phyloP scores from a whole-genome alignment of 2,329 filamentous ascomycete species.

The Beauveria brongniartii region DNA sequence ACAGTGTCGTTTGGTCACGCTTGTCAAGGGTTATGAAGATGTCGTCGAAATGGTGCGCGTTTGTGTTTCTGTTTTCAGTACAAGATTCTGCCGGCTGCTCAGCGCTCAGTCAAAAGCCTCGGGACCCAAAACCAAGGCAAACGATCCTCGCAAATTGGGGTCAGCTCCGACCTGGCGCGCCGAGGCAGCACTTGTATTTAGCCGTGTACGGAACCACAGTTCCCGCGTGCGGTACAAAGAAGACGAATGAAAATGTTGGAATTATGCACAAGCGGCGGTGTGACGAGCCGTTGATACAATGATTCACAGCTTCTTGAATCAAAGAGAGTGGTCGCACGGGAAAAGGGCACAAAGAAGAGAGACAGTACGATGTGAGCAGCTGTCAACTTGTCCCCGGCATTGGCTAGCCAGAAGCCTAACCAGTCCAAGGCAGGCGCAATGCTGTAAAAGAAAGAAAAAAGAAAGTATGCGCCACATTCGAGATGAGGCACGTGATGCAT shows the following conservation, averaged over 20 bases:
- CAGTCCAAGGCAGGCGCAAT: not conserved
- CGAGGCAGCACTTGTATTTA: conserved; percentile 5
- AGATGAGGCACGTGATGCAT: conserved; percentile 4
- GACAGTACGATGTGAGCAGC: not conserved
- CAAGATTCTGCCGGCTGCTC: conserved; percentile 5
- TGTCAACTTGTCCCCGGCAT: not conserved
- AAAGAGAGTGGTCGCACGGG: not conserved
- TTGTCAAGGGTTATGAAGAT: not conserved
- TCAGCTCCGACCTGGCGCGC: conserved; percentile 9
- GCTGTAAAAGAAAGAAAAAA: not conserved
- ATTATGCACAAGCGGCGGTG: not conserved
- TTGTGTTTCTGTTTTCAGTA: not conserved
- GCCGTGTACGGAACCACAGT: not conserved
- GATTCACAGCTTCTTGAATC: not conserved
- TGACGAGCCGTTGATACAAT: not conserved
- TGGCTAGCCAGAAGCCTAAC: not conserved
- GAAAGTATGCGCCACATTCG: conserved; percentile 3
- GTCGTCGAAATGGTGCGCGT: not conserved
- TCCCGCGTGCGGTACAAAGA: not conserved
- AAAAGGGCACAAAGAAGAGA: not conserved
- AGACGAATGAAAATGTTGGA: not conserved
- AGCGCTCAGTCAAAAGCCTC: conserved; percentile 11
- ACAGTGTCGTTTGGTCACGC: not conserved
- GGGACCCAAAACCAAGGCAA: conserved; percentile 9
- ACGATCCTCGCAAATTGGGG: conserved; percentile 7